Evolutionary conservation across 768 basidiomycete species (phyloP).

Genomic region (Pleurotus platypus): DNA sequence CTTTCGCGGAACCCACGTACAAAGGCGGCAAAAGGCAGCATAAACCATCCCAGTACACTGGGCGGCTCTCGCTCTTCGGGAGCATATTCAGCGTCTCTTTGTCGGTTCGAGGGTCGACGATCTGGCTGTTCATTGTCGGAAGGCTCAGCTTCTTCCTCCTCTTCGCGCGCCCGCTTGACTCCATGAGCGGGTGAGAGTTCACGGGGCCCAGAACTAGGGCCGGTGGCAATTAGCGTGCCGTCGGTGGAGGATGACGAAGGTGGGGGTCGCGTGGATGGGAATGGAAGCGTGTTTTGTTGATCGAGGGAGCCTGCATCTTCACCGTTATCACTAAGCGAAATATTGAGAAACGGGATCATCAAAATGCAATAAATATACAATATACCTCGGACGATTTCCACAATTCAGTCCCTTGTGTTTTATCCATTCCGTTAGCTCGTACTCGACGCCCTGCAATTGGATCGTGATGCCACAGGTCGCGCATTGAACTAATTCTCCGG

Average conservation of each 20-base stretch:
- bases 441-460: slow-evolving; percentile 47
- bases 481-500: slow-evolving; percentile 46
- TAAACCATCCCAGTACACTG: slow-evolving; percentile 54
- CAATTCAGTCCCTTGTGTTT: slow-evolving; percentile 44
- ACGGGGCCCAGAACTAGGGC: slow-evolving; percentile 13
- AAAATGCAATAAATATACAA: neutral
- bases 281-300: neutral
- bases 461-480: slow-evolving; percentile 44
- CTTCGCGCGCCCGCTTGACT: slow-evolving; percentile 43
- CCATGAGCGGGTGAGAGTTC: slow-evolving; percentile 22
- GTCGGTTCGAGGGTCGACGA: slow-evolving; percentile 46
- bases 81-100: slow-evolving; percentile 43
- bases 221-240: slow-evolving; percentile 30
- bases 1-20: slow-evolving; percentile 67
- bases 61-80: slow-evolving; percentile 42
- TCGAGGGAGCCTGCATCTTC: slow-evolving; percentile 6
- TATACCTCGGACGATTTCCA: slow-evolving; percentile 31
- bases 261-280: slow-evolving; percentile 22
- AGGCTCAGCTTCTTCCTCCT: slow-evolving; percentile 26
- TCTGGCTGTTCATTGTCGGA: slow-evolving; percentile 24
- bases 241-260: slow-evolving; percentile 33
- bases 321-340: slow-evolving; percentile 3
- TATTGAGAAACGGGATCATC: neutral
- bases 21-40: slow-evolving; percentile 61
- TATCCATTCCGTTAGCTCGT: slow-evolving; percentile 58